A percentile compares a stretch with the other conserved stretches of the same genome.
Conservation (phyloP, 2,329 filamentous ascomycete genomes). For the Balansia obtecta region DNA sequence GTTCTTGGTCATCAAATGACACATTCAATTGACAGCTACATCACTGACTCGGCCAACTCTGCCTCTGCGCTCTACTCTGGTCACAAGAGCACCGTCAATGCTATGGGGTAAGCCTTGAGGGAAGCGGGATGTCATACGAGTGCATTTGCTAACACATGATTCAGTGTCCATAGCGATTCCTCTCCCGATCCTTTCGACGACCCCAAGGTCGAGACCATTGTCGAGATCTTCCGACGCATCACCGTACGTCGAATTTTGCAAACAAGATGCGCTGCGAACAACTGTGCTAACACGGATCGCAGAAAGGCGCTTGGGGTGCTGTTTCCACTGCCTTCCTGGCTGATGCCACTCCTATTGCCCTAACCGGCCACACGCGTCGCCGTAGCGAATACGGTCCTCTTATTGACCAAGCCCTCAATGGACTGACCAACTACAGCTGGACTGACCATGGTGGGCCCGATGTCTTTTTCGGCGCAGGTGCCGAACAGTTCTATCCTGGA, state of each 20-base stretch:
- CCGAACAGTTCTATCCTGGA: conserved; percentile 64
- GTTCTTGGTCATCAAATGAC: conserved; percentile 84
- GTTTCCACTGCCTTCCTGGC: conserved; percentile 74
- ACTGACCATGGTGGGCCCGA: conserved; percentile 62
- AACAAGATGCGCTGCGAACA: neutral
- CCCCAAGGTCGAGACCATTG: conserved; percentile 75
- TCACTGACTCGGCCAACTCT: conserved; percentile 78
- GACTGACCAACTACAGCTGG: conserved; percentile 72
- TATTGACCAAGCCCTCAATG: conserved; percentile 65
- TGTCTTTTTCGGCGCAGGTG: conserved; percentile 72
- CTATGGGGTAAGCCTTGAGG: conserved; percentile 43
- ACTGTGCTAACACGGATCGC: neutral
- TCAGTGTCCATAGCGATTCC: conserved; percentile 61
- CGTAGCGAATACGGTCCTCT: conserved; percentile 59
- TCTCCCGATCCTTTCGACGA: conserved; percentile 65
- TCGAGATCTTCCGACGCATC: conserved; percentile 62
- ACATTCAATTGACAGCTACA: conserved; percentile 73
- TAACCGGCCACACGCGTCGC: conserved; percentile 60
- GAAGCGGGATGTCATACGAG: neutral
- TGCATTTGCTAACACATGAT: neutral
- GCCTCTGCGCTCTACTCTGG: conserved; percentile 71
- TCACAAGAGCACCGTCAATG: conserved; percentile 75
- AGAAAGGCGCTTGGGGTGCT: conserved; percentile 46
- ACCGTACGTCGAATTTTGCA: conserved; percentile 34
- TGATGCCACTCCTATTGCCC: conserved; percentile 69